These are phyloP conservation scores for Rhizopogon vinicolor DNA, from an alignment of 768 basidiomycete species.

Conservation along the genomic window DNA sequence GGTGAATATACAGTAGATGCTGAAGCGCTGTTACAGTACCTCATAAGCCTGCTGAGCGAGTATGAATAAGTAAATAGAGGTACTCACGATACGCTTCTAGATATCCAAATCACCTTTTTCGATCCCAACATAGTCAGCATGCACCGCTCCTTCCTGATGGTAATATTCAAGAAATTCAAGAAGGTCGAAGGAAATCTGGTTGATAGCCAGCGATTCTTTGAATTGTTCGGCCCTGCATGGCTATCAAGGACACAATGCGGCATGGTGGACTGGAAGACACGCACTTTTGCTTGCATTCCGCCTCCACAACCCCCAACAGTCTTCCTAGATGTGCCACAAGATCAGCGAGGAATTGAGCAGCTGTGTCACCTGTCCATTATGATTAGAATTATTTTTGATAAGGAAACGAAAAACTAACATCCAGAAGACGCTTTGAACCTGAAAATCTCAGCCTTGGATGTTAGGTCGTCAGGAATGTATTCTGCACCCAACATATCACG, in stretches of 20 bases:
- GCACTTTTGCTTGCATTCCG: background rate
- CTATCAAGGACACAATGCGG: background rate
- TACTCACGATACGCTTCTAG: background rate
- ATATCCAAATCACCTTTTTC: background rate
- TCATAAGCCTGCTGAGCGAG: background rate
- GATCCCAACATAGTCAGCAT: background rate
- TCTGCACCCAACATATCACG: background rate
- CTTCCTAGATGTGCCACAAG: background rate
- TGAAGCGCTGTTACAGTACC: background rate
- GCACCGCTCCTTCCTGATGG: background rate
- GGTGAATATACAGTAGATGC: background rate
- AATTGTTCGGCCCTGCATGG: background rate
- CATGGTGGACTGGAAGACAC: background rate
- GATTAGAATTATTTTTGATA: background rate
- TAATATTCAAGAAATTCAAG: conserved; percentile 1
- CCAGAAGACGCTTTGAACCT: background rate
- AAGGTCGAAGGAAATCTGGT: background rate
- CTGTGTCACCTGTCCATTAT: background rate
- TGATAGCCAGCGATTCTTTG: background rate
- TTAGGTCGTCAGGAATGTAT: background rate
- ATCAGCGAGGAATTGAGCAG: background rate
- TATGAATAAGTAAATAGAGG: background rate
- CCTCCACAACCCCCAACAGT: background rate
- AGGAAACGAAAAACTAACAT: background rate
- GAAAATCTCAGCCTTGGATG: background rate